Conservation (phyloP, 1,139 yeast species). For the Hansenula anomala region DNA sequence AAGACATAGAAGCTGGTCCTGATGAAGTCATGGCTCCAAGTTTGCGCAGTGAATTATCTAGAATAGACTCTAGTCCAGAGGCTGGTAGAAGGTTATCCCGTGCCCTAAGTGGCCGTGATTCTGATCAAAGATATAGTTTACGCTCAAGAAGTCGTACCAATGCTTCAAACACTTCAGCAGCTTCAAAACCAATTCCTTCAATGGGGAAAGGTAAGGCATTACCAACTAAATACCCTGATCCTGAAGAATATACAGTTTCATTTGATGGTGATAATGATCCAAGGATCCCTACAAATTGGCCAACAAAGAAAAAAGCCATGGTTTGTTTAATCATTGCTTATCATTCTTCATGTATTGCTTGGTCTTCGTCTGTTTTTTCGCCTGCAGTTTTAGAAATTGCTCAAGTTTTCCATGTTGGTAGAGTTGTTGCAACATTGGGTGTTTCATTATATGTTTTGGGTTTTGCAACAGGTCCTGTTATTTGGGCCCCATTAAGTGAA, state of each 20-base stretch:
- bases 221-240: slow-evolving; percentile 49
- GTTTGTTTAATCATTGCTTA: slow-evolving; percentile 39
- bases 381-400: slow-evolving; percentile 41
- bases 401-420: slow-evolving; percentile 44
- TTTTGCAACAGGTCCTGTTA: slow-evolving; percentile 75
- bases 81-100: background rate
- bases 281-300: slow-evolving; percentile 59
- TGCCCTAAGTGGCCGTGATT: background rate
- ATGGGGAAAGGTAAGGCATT: slow-evolving; percentile 29
- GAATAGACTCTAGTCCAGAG: background rate
- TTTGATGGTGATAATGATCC: slow-evolving; percentile 63
- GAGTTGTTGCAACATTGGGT: slow-evolving; percentile 56
- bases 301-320: slow-evolving; percentile 33
- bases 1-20: too few relatives aligned
- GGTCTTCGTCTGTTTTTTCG: slow-evolving; percentile 65
- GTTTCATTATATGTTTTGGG: slow-evolving; percentile 73
- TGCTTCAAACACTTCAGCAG: background rate
- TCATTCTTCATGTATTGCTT: slow-evolving; percentile 41
- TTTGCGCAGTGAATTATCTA: background rate
- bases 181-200: background rate
- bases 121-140: background rate
- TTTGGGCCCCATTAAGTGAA: slow-evolving; percentile 82
- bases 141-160: background rate
- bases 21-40: too few relatives aligned
- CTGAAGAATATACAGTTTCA: slow-evolving; percentile 47